Evolutionary conservation across 2,329 filamentous ascomycete genomes (phyloP).

Genomic region (Ophiocordyceps robertsii): DNA sequence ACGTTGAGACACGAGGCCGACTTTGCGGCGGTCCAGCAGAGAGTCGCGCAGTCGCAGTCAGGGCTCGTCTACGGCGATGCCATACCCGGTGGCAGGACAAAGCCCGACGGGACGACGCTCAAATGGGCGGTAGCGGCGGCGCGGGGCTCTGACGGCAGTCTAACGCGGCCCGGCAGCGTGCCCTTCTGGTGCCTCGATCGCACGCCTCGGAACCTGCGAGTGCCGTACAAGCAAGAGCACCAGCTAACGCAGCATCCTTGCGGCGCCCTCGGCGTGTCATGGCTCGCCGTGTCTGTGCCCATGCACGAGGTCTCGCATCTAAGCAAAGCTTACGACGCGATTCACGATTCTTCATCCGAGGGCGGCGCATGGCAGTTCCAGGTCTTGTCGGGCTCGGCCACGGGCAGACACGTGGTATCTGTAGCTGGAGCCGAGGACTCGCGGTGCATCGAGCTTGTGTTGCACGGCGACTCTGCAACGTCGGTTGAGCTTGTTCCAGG

Average conservation of each 20-base stretch:
- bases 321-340: conserved; percentile 13
- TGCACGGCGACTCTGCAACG: conserved; percentile 4
- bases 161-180: conserved; percentile 30
- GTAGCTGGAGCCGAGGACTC: not conserved
- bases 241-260: conserved; percentile 30
- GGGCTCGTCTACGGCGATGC: conserved; percentile 34
- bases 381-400: conserved; percentile 2
- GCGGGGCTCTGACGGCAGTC: conserved; percentile 10
- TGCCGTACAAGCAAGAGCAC: conserved; percentile 25
- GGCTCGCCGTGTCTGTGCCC: conserved; percentile 23
- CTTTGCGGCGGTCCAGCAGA: conserved; percentile 23
- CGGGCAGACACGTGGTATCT: not conserved
- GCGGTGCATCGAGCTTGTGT: conserved; percentile 3
- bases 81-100: conserved; percentile 35
- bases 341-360: conserved; percentile 6
- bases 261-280: conserved; percentile 35
- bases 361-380: conserved; percentile 4
- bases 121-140: conserved; percentile 44
- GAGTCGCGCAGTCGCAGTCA: conserved; percentile 16
- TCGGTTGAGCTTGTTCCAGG: conserved; percentile 8
- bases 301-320: conserved; percentile 8
- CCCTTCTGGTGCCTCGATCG: conserved; percentile 57
- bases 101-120: conserved; percentile 40
- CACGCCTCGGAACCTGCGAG: conserved; percentile 40
- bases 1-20: conserved; percentile 23